Evolutionary conservation across 352 stramenopile genomes (phyloP).

Genomic region (Phytophthora quininea): DNA sequence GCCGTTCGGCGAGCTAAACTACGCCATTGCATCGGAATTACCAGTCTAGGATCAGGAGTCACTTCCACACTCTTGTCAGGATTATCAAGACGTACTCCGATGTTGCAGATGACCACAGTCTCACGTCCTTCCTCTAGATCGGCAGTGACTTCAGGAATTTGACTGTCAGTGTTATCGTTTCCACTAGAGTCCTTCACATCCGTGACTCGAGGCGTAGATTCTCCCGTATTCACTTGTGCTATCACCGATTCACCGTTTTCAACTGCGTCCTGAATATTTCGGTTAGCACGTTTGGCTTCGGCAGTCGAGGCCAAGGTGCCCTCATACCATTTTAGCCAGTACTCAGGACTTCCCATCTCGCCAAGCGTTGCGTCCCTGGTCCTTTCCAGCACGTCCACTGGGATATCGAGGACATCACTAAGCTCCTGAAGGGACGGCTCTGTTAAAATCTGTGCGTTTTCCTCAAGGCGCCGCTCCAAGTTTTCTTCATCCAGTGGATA

Average conservation of each 20-base stretch:
- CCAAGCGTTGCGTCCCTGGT: neutral
- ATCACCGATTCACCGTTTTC: neutral
- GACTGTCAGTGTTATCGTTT: too few species aligned
- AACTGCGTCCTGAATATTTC: neutral
- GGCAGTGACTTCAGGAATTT: too few species aligned
- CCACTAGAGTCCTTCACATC: too few species aligned
- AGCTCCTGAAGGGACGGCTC: neutral
- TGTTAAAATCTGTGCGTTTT: neutral
- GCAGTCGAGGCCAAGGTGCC: neutral
- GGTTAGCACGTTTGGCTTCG: constrained; percentile 4
- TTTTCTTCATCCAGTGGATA: constrained; percentile 8
- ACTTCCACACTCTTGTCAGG: too few species aligned
- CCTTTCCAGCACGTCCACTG: neutral
- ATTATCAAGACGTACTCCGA: too few species aligned
- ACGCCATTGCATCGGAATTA: too few species aligned
- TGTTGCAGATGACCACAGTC: too few species aligned
- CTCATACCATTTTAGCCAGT: neutral
- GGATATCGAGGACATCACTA: neutral
- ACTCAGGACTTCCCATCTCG: neutral
- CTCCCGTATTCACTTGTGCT: too few species aligned
- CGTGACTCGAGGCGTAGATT: too few species aligned
- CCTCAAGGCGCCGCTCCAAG: neutral
- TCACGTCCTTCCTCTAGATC: too few species aligned
- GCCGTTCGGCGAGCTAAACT: too few species aligned
- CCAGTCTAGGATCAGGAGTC: too few species aligned